These are phyloP conservation scores for Mucor indicus DNA, from an alignment of 371 early-diverging fungal species.

Conservation along the genomic window DNA sequence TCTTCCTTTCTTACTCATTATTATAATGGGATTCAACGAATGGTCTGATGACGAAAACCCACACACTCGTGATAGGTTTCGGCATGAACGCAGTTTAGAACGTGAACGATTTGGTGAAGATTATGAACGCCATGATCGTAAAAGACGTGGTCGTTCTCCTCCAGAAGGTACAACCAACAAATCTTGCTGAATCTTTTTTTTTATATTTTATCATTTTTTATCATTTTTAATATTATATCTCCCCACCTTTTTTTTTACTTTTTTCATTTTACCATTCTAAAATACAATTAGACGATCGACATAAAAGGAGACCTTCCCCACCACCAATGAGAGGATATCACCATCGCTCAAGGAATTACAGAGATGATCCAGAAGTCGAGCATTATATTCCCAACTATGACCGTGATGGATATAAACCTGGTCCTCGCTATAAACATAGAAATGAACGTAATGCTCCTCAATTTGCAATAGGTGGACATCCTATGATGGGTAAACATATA, in stretches of 20 bases:
- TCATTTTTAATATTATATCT: too few relatives aligned
- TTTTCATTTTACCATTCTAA: too few relatives aligned
- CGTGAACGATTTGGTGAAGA: conserved; percentile 61
- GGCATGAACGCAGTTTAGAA: conserved; percentile 68
- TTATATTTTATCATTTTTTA: too few relatives aligned
- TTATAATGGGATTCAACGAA: conserved; percentile 5
- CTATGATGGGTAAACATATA: conserved; percentile 33
- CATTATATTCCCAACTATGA: conserved; percentile 86
- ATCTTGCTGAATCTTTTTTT: too few relatives aligned
- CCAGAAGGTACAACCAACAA: conserved; percentile 35
- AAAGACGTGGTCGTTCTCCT: conserved; percentile 38
- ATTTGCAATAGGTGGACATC: conserved; percentile 9
- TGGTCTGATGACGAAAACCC: conserved; percentile 57
- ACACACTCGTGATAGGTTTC: conserved; percentile 65
- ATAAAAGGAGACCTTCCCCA: conserved; percentile 50
- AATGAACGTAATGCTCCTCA: conserved; percentile 26
- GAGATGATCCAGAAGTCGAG: conserved; percentile 38
- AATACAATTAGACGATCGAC: conserved; percentile 42
- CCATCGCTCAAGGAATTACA: too few relatives aligned
- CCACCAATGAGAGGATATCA: conserved; percentile 19
- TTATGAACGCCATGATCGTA: conserved; percentile 43
- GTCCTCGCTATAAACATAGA: conserved; percentile 52
- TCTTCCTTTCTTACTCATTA: neutral
- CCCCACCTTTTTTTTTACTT: too few relatives aligned
- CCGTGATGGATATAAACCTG: conserved; percentile 76